Evolutionary conservation across 306 rosid genomes (phyloP).

Genomic region (Corylus avellana): DNA sequence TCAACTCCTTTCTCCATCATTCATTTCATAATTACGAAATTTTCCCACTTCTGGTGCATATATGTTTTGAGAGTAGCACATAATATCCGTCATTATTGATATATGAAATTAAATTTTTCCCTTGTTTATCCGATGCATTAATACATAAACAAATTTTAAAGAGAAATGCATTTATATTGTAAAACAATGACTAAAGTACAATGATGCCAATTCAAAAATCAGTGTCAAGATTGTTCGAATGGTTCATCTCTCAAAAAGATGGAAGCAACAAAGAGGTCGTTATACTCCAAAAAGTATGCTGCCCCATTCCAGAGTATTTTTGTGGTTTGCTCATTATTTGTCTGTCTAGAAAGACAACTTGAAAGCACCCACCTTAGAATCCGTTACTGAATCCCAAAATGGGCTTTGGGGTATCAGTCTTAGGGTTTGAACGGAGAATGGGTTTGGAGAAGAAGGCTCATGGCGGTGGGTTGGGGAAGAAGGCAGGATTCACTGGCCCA

Average conservation of each 20-base stretch:
- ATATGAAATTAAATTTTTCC: not conserved
- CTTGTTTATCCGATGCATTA: not conserved
- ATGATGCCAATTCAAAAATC: not conserved
- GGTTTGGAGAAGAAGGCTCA: too few relatives aligned
- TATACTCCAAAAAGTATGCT: not conserved
- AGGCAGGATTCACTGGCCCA: too few relatives aligned
- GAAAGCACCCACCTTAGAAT: constrained; percentile 76
- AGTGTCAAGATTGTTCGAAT: constrained; percentile 10
- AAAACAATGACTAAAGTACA: not conserved
- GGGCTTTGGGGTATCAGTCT: too few relatives aligned
- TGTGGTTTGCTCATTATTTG: not conserved
- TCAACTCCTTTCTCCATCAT: too few relatives aligned
- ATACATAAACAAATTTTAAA: not conserved
- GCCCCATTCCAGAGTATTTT: not conserved
- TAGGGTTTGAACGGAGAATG: too few relatives aligned
- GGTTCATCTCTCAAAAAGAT: not conserved
- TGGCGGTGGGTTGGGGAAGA: too few relatives aligned
- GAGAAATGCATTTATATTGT: not conserved
- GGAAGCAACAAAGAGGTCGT: not conserved
- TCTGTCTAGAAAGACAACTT: constrained; percentile 71
- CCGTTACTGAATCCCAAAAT: constrained; percentile 80
- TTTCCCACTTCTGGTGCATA: not conserved
- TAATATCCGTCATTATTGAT: not conserved
- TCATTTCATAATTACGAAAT: too few relatives aligned
- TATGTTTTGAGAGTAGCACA: too few relatives aligned